A percentile compares a stretch with the other conserved stretches of the same genome.
Evolutionary conservation across 345 rosid genomes (phyloP).

Genomic region (Eucalyptus erythrocorys): DNA sequence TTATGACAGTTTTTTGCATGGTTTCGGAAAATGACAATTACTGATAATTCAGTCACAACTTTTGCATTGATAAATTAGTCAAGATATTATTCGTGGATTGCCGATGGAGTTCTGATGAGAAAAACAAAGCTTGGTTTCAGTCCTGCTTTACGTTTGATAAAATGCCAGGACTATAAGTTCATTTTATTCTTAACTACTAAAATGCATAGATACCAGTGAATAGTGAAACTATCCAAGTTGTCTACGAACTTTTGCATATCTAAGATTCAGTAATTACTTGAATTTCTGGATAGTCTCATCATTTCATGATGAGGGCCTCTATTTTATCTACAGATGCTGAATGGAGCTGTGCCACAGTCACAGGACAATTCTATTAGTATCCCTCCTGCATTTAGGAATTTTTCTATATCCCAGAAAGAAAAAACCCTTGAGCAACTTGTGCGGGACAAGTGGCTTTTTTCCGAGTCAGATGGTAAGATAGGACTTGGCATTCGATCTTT

Average conservation of each 20-base stretch:
- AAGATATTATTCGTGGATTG: neutral
- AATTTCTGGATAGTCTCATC: neutral
- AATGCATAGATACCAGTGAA: neutral
- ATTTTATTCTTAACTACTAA: neutral
- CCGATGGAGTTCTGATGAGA: neutral
- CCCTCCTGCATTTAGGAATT: slow-evolving; percentile 73
- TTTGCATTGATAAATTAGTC: neutral
- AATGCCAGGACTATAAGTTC: neutral
- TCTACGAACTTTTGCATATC: neutral
- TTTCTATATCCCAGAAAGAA: slow-evolving; percentile 75
- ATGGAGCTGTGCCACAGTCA: slow-evolving; percentile 20
- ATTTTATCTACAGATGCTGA: slow-evolving; percentile 20
- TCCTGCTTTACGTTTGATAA: neutral
- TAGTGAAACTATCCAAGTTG: neutral
- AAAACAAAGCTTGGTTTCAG: neutral
- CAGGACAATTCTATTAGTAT: slow-evolving; percentile 22
- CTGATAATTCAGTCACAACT: neutral
- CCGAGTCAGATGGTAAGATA: slow-evolving; percentile 39
- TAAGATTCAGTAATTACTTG: neutral
- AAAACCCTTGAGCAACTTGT: slow-evolving; percentile 65
- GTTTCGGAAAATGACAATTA: neutral
- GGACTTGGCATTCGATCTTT: slow-evolving; percentile 79
- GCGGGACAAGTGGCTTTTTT: slow-evolving; percentile 67
- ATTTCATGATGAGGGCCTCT: neutral
- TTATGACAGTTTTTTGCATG: neutral